A percentile compares a stretch with the other conserved stretches of the same genome.
These are phyloP conservation scores for Graphilbum fragrans DNA, from an alignment of 2,329 filamentous ascomycete species.

Conservation along the genomic window DNA sequence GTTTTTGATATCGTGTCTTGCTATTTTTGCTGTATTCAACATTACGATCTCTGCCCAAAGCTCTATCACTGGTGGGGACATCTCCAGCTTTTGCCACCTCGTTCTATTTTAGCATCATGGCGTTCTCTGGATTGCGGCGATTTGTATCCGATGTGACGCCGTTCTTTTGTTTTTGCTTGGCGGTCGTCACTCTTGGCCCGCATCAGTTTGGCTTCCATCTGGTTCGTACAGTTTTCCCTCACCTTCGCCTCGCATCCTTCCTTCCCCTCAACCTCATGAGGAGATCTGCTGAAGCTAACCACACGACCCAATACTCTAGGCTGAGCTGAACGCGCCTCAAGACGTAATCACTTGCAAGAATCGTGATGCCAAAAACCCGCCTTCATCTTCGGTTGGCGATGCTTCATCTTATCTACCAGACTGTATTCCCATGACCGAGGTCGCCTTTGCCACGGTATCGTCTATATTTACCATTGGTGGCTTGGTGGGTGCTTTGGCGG, in stretches of 20 bases:
- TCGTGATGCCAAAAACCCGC: conserved; percentile 11
- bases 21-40: no score
- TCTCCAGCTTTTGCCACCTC: neutral
- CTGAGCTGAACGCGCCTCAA: conserved; percentile 90
- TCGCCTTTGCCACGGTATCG: conserved; percentile 73
- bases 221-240: conserved; percentile 33
- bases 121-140: conserved; percentile 22
- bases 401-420: conserved; percentile 39
- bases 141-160: conserved; percentile 39
- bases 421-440: conserved; percentile 80
- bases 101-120: conserved; percentile 2
- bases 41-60: no score
- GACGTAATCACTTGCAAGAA: conserved; percentile 77
- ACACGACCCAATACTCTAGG: conserved; percentile 32
- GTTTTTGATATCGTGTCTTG: no score
- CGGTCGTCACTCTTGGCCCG: conserved; percentile 70
- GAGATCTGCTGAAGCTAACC: neutral
- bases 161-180: conserved; percentile 66
- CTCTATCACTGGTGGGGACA: neutral
- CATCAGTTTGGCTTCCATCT: conserved; percentile 92
- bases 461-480: conserved; percentile 89
- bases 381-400: conserved; percentile 13
- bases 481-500: conserved; percentile 66
- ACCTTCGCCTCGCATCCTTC: conserved; percentile 5
- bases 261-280: neutral